phyloP scores from a whole-genome alignment of 345 rosid species.

The Arabidopsis arenosa region DNA sequence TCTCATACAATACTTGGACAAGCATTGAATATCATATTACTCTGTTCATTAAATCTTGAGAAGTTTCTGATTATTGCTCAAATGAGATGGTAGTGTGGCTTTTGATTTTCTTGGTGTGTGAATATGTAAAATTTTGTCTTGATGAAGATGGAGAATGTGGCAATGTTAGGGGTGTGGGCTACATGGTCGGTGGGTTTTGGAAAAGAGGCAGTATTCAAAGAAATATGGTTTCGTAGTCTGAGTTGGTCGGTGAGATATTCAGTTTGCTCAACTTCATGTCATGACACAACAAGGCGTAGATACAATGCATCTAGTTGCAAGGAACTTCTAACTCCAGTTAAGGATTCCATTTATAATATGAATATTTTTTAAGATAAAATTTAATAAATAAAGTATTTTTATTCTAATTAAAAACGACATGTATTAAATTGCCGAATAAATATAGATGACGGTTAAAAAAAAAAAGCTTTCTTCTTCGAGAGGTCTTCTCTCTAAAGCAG shows the following conservation, averaged over 20 bases:
- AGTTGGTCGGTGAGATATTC: not conserved
- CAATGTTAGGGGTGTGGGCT: not conserved
- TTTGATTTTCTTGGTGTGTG: not conserved
- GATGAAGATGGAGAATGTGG: not conserved
- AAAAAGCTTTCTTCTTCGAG: no score
- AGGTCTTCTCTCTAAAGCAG: no score
- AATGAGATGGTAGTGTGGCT: not conserved
- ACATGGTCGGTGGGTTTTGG: not conserved
- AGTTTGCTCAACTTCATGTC: not conserved
- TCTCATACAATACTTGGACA: slow-evolving; percentile 16
- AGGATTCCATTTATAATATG: no score
- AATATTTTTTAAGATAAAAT: no score
- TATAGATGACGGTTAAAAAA: no score
- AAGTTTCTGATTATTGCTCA: not conserved
- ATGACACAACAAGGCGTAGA: no score
- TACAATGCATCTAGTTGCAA: no score
- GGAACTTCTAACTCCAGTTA: no score
- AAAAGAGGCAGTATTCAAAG: not conserved
- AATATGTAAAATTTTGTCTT: not conserved
- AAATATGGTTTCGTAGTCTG: not conserved
- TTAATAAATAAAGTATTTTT: no score
- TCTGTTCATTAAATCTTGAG: slow-evolving; percentile 5
- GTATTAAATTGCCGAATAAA: no score
- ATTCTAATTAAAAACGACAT: no score
- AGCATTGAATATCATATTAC: slow-evolving; percentile 11